A percentile compares a stretch with the other conserved stretches of the same genome.
Conservation (phyloP, 495 filamentous ascomycete genomes). For the Hypomontagnella monticulosa region DNA sequence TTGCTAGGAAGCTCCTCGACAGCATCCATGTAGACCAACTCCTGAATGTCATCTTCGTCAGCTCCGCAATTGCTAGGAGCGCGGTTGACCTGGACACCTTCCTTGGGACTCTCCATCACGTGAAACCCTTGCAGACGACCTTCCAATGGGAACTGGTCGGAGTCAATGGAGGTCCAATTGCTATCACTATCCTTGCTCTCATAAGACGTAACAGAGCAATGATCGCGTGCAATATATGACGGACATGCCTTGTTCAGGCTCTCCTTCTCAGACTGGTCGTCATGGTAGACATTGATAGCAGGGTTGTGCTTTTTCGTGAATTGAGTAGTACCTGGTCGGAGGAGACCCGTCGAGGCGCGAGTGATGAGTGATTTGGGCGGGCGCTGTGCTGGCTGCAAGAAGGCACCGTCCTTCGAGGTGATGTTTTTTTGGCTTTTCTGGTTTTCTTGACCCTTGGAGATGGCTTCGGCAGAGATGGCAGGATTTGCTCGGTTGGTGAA, state of each 20-base stretch:
- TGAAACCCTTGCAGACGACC: not conserved
- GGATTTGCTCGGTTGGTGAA: conserved; percentile 75
- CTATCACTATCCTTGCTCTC: too few species aligned
- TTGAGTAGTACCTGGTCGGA: conserved; percentile 38
- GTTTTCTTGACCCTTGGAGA: conserved; percentile 55
- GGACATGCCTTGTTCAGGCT: not conserved
- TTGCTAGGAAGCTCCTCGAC: conserved; percentile 48
- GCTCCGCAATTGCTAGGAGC: not conserved
- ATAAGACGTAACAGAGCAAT: not conserved
- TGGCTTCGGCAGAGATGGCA: conserved; percentile 43
- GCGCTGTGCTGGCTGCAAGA: conserved; percentile 73
- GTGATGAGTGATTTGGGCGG: conserved; percentile 61
- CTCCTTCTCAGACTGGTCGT: conserved; percentile 50
- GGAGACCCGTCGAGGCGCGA: conserved; percentile 58
- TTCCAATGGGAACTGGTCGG: conserved; percentile 1
- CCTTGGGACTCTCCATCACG: conserved; percentile 9
- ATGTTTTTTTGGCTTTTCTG: conserved; percentile 59
- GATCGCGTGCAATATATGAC: not conserved
- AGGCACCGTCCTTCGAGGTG: conserved; percentile 53
- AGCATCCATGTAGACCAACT: conserved; percentile 56
- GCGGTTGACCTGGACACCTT: not conserved
- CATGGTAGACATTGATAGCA: conserved; percentile 72
- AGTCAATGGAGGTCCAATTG: not conserved
- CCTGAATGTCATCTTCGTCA: conserved; percentile 45
- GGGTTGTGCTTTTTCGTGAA: conserved; percentile 62